Evolutionary conservation across 768 basidiomycete species (phyloP).

Genomic region (Phylloporus arenicola): DNA sequence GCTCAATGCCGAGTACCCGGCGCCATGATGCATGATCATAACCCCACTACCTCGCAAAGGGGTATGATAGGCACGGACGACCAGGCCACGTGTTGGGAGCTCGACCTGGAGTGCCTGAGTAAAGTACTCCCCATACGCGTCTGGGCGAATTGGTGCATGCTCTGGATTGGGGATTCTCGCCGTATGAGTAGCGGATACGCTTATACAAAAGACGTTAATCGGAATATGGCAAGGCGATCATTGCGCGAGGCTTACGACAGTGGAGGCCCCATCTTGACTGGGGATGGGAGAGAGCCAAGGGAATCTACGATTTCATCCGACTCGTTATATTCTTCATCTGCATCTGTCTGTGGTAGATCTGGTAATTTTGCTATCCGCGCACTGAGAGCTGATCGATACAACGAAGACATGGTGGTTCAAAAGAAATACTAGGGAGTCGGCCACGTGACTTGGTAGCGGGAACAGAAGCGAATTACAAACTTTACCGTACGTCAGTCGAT

Average conservation of each 20-base stretch:
- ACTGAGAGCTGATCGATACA: slow-evolving; percentile 73
- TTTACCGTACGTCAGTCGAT: no score
- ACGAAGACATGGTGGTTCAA: slow-evolving; percentile 49
- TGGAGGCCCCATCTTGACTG: slow-evolving; percentile 51
- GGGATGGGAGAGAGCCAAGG: slow-evolving; percentile 54
- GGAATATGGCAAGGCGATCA: slow-evolving; percentile 4
- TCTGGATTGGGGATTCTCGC: slow-evolving; percentile 48
- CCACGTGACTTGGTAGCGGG: no score
- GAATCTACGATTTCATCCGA: slow-evolving; percentile 51
- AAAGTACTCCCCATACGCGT: slow-evolving; percentile 54
- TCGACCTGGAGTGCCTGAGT: slow-evolving; percentile 72
- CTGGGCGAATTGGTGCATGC: slow-evolving; percentile 74
- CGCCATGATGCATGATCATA: slow-evolving; percentile 92
- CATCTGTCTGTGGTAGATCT: slow-evolving; percentile 38
- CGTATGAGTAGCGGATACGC: slow-evolving; percentile 26
- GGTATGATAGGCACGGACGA: slow-evolving; percentile 81
- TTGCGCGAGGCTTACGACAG: slow-evolving; percentile 45
- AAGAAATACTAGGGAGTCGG: no score
- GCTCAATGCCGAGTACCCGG: slow-evolving; percentile 83
- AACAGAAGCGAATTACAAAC: no score
- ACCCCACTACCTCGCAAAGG: slow-evolving; percentile 58
- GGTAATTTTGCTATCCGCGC: slow-evolving; percentile 76
- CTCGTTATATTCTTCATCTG: slow-evolving; percentile 37
- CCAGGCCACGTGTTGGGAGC: slow-evolving; percentile 55
- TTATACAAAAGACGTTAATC: slow-evolving; percentile 15